Evolutionary conservation across 2,329 filamentous ascomycete species (phyloP).

Genomic region (Xylariaceae sp.): DNA sequence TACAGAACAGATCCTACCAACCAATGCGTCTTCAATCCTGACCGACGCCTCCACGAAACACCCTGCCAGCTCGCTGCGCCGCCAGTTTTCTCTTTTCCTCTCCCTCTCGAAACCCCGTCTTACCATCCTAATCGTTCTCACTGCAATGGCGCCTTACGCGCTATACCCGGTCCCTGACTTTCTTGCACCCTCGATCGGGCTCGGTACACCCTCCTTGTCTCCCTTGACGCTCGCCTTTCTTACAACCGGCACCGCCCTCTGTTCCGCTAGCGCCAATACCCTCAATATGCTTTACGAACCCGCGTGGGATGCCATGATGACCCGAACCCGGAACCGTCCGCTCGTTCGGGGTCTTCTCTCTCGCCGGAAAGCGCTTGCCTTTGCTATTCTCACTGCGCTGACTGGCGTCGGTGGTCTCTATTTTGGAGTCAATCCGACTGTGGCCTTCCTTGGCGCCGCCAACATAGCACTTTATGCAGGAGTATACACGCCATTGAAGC

Average conservation of each 20-base stretch:
- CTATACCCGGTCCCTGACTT: slow-evolving; percentile 92
- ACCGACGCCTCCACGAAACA: slow-evolving; percentile 57
- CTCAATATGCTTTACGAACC: slow-evolving; percentile 98
- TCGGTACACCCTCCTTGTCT: slow-evolving; percentile 79
- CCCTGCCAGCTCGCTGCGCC: slow-evolving; percentile 60
- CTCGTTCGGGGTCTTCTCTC: slow-evolving; percentile 83
- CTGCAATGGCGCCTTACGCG: slow-evolving; percentile 88
- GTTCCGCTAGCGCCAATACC: slow-evolving; percentile 89
- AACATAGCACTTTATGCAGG: slow-evolving; percentile 93
- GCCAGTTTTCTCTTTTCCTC: slow-evolving; percentile 79
- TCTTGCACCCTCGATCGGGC: slow-evolving; percentile 67
- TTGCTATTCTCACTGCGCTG: slow-evolving; percentile 75
- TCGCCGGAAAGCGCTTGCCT: slow-evolving; percentile 72
- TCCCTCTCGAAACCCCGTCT: slow-evolving; percentile 95
- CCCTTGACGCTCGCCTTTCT: slow-evolving; percentile 92
- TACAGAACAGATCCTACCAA: slow-evolving; percentile 46
- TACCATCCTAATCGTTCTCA: slow-evolving; percentile 87
- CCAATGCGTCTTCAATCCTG: slow-evolving; percentile 61
- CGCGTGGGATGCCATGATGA: slow-evolving; percentile 89
- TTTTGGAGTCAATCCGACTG: slow-evolving; percentile 92
- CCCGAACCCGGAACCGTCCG: slow-evolving; percentile 87
- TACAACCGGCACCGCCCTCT: slow-evolving; percentile 85
- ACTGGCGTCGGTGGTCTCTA: slow-evolving; percentile 77
- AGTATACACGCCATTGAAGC: slow-evolving; percentile 91
- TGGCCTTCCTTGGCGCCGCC: slow-evolving; percentile 79